Evolutionary conservation across 2,329 filamentous ascomycete species (phyloP).

Genomic region (Tolypocladium endophyticum): DNA sequence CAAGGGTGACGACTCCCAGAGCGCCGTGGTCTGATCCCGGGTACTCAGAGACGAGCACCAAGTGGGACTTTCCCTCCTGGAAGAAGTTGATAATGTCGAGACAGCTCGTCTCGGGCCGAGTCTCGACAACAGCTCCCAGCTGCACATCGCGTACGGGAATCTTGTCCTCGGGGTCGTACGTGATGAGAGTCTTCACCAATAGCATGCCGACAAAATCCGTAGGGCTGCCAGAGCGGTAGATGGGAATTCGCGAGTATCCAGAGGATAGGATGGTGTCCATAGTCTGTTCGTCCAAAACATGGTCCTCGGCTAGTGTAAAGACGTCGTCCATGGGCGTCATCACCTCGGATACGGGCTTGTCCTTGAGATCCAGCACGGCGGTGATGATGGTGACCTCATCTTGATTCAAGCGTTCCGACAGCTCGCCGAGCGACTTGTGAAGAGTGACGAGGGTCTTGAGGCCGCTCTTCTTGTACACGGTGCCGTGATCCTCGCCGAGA

Average conservation of each 20-base stretch:
- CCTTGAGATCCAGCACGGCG: constrained; percentile 89
- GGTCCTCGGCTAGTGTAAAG: constrained; percentile 93
- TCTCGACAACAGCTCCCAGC: constrained; percentile 88
- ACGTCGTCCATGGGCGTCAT: constrained; percentile 99
- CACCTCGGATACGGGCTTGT: constrained; percentile 86
- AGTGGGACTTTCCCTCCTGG: constrained; percentile 97
- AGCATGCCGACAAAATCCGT: constrained; percentile 96
- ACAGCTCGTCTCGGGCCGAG: constrained; percentile 88
- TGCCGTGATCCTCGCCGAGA: constrained; percentile 89
- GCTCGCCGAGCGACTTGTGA: constrained; percentile 81
- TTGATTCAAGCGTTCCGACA: constrained; percentile 82
- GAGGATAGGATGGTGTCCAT: constrained; percentile 91
- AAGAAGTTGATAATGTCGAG: constrained; percentile 99
- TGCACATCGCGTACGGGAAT: constrained; percentile 83
- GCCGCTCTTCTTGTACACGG: constrained; percentile 95
- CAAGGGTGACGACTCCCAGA: constrained; percentile 85
- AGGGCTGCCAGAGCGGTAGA: constrained; percentile 74
- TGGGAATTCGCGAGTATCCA: constrained; percentile 92
- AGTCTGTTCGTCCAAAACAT: constrained; percentile 81
- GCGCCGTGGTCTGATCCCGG: constrained; percentile 89
- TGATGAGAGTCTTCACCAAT: constrained; percentile 96
- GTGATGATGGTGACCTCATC: constrained; percentile 99
- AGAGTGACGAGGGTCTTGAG: constrained; percentile 92
- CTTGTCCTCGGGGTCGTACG: constrained; percentile 91
- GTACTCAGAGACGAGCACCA: constrained; percentile 86